A percentile compares a stretch with the other conserved stretches of the same genome.
These are phyloP conservation scores for Penicillium canariense DNA, from an alignment of 495 filamentous ascomycete species.

Conservation along the genomic window DNA sequence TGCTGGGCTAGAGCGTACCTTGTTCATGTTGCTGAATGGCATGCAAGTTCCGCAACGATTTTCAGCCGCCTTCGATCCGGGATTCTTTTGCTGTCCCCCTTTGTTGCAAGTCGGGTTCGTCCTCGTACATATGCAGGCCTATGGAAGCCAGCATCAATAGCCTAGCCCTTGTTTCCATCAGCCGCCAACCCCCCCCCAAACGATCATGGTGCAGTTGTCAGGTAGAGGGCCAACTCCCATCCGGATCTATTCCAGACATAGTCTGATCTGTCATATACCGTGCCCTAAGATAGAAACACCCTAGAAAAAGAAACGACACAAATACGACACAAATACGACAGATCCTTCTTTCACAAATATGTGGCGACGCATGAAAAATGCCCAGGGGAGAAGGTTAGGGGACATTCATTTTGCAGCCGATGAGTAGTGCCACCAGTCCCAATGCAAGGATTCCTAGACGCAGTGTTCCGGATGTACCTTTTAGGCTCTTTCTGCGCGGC, in stretches of 20 bases:
- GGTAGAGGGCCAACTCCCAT: not conserved
- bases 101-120: not conserved
- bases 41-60: not conserved
- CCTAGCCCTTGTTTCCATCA: not conserved
- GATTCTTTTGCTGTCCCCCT: not conserved
- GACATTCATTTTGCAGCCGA: not conserved
- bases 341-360: not conserved
- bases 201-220: not conserved
- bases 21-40: not conserved
- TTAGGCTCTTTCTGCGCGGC: not conserved
- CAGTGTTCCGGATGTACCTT: not conserved
- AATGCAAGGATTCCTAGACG: not conserved
- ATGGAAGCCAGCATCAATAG: constrained; percentile 8
- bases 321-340: not conserved
- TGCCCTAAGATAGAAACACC: not conserved
- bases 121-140: constrained; percentile 8
- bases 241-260: not conserved
- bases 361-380: not conserved
- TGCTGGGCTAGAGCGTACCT: not conserved
- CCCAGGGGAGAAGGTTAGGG: not conserved
- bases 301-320: not conserved
- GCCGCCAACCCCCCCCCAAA: not conserved
- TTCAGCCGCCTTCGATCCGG: not conserved
- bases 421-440: not conserved
- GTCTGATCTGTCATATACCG: constrained; percentile 6